Conservation (phyloP, 2,329 filamentous ascomycete genomes). For the Fusarium hainanense region DNA sequence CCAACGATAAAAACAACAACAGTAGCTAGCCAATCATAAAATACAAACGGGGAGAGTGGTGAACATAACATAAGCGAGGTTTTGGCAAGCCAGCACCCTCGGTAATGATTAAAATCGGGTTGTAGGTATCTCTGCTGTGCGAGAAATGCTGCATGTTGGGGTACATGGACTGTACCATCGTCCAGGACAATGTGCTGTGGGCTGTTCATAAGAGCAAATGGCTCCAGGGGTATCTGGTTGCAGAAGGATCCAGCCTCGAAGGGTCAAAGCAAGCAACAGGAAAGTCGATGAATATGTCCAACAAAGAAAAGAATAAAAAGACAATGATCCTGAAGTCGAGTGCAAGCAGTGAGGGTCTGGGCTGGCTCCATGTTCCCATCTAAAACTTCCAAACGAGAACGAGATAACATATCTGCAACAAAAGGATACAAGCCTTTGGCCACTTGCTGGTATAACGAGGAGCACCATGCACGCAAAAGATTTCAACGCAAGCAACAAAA, state of each 20-base stretch:
- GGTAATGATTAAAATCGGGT: background rate
- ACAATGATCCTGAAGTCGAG: slow-evolving; percentile 15
- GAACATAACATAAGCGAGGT: background rate
- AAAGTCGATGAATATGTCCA: background rate
- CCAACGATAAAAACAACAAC: slow-evolving; percentile 11
- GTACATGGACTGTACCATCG: slow-evolving; percentile 18
- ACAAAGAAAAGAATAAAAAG: slow-evolving; percentile 15
- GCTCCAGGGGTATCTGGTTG: slow-evolving; percentile 17
- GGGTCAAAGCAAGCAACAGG: slow-evolving; percentile 2
- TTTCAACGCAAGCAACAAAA: slow-evolving; percentile 33
- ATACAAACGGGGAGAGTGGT: slow-evolving; percentile 4
- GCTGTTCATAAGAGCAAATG: slow-evolving; percentile 29
- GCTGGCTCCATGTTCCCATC: slow-evolving; percentile 14
- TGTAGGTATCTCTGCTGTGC: background rate
- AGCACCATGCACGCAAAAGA: slow-evolving; percentile 25
- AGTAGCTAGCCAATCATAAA: slow-evolving; percentile 1
- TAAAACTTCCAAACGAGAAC: slow-evolving; percentile 8
- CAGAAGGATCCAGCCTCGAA: slow-evolving; percentile 17
- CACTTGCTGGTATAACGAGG: slow-evolving; percentile 14
- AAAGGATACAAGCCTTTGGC: slow-evolving; percentile 34
- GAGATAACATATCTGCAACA: slow-evolving; percentile 14
- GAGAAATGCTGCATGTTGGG: background rate
- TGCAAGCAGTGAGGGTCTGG: slow-evolving; percentile 26
- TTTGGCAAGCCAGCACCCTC: background rate
- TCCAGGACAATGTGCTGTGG: slow-evolving; percentile 20